Evolutionary conservation across 306 rosid species (phyloP).

Genomic region (Trifolium subterraneum): DNA sequence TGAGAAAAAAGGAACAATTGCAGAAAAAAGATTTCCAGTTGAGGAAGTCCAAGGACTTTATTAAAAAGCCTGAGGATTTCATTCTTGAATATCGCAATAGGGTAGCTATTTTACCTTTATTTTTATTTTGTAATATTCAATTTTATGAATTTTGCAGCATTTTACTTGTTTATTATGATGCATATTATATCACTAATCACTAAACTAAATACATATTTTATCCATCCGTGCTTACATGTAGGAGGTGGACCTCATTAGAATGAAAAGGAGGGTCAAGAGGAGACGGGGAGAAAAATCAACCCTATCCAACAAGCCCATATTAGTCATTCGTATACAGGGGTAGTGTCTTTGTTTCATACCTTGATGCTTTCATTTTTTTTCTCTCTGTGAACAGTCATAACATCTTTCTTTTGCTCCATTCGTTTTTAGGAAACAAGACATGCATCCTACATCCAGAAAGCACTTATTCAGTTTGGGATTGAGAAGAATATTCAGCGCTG

Average conservation of each 20-base stretch:
- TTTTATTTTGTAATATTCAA: background rate
- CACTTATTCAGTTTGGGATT: slow-evolving; percentile 59
- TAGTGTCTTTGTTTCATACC: background rate
- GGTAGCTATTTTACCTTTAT: slow-evolving; percentile 42
- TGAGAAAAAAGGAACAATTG: slow-evolving; percentile 43
- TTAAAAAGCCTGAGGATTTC: slow-evolving; percentile 85
- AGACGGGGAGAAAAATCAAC: slow-evolving; percentile 45
- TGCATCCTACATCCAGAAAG: slow-evolving; percentile 78
- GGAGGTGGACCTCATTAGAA: slow-evolving; percentile 79
- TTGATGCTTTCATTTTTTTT: background rate
- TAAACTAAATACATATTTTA: background rate
- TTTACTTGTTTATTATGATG: background rate
- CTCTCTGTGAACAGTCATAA: background rate
- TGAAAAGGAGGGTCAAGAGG: slow-evolving; percentile 78
- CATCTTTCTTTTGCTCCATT: background rate
- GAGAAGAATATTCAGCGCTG: slow-evolving; percentile 69
- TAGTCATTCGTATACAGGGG: slow-evolving; percentile 83
- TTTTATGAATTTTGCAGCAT: background rate
- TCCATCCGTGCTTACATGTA: slow-evolving; percentile 30
- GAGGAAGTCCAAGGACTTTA: slow-evolving; percentile 47
- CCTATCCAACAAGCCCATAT: slow-evolving; percentile 54
- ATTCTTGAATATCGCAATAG: slow-evolving; percentile 64
- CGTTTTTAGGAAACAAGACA: slow-evolving; percentile 70
- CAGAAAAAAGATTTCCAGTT: slow-evolving; percentile 31
- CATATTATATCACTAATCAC: background rate